phyloP scores from a whole-genome alignment of 495 filamentous ascomycete species.

The Parachaetomium inaequale region DNA sequence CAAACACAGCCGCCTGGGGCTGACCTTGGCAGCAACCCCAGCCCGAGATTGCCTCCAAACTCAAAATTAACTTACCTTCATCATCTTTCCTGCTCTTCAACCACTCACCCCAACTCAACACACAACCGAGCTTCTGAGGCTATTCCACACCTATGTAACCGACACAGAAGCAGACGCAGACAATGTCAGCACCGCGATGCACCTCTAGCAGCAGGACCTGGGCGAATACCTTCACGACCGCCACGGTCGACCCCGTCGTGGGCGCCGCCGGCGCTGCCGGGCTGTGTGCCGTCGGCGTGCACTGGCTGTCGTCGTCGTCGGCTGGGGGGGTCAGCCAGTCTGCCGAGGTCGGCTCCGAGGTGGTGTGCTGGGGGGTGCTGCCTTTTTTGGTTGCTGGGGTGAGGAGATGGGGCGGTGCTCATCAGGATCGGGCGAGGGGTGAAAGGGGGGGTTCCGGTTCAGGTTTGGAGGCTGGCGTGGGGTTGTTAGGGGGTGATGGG shows the following conservation, averaged over 20 bases:
- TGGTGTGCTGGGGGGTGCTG: slow-evolving; percentile 2
- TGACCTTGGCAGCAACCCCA: no score
- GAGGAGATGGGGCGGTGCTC: not conserved
- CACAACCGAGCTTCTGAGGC: no score
- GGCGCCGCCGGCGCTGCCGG: not conserved
- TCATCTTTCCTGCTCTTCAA: no score
- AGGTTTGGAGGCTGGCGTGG: not conserved
- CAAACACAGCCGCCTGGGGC: no score
- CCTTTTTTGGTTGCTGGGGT: not conserved
- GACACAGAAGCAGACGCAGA: no score
- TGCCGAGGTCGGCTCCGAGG: not conserved
- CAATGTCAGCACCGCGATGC: not conserved
- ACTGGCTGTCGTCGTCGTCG: not conserved
- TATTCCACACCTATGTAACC: no score
- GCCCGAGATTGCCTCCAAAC: no score
- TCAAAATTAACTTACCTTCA: no score
- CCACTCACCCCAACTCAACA: no score
- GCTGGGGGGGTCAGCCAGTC: not conserved
- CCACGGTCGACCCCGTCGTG: not conserved
- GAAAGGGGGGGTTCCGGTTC: not conserved
- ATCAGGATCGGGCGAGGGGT: not conserved
- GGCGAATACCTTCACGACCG: not conserved
- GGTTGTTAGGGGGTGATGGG: not conserved
- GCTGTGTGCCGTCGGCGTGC: not conserved
- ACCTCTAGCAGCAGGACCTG: no score